phyloP scores from a whole-genome alignment of 2,329 filamentous ascomycete genomes.

The Myriosclerotinia duriaeana region DNA sequence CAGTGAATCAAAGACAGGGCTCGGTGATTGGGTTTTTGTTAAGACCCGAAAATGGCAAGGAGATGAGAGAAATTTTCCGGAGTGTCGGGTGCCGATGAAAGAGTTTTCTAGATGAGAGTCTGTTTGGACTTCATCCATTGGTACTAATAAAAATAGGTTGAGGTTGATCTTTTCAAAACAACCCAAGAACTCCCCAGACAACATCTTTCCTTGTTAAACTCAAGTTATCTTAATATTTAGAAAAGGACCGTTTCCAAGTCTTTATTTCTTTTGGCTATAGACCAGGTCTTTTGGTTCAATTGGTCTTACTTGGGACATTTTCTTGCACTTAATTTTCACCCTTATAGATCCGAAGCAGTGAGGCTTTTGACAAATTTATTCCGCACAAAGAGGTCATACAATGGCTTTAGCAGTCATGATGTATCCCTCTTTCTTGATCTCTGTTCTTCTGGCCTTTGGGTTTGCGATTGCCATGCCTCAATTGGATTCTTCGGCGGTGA shows the following conservation, averaged over 20 bases:
- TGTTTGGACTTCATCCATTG: not conserved
- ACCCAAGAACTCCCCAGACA: not conserved
- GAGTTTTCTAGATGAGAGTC: not conserved
- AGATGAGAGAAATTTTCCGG: not conserved
- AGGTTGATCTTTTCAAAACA: not conserved
- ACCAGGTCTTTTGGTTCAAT: not conserved
- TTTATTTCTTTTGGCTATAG: not conserved
- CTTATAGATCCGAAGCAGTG: not conserved
- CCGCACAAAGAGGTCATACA: not conserved
- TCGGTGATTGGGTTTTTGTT: too few species aligned
- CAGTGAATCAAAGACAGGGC: not conserved
- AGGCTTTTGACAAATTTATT: not conserved
- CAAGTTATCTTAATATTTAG: not conserved
- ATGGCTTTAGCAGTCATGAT: not conserved
- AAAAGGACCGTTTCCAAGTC: fast-evolving
- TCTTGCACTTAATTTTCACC: too few species aligned
- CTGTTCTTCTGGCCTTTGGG: not conserved
- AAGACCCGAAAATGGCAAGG: too few species aligned
- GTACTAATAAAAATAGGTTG: not conserved
- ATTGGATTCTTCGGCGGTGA: not conserved
- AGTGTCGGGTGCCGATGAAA: too few species aligned
- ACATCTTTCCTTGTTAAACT: not conserved
- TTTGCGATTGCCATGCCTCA: not conserved
- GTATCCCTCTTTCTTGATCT: not conserved
- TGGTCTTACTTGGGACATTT: not conserved